phyloP scores from a whole-genome alignment of 164 flowering plant species.

The Santalum album region DNA sequence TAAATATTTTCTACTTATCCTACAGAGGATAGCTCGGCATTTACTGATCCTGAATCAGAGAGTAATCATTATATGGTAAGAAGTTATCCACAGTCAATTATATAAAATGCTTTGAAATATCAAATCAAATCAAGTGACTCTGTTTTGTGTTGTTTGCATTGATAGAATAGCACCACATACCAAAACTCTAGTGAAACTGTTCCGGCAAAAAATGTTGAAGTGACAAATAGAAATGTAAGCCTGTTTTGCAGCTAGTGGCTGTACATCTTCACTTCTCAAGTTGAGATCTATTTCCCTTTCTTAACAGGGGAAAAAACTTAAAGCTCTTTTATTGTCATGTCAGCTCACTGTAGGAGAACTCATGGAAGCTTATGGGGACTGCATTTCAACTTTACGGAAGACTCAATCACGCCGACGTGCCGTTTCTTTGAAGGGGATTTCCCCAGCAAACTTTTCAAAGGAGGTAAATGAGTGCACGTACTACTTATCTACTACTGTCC shows the following conservation, averaged over 20 bases:
- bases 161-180: slow-evolving; percentile 33
- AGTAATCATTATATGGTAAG: slow-evolving; percentile 33
- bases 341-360: slow-evolving; percentile 72
- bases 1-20: slow-evolving; percentile 9
- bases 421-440: slow-evolving; percentile 49
- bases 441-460: slow-evolving; percentile 78
- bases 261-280: neutral
- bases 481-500: too few species aligned
- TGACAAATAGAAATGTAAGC: slow-evolving; percentile 36
- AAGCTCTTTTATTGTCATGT: slow-evolving; percentile 3
- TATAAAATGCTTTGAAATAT: neutral
- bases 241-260: too few species aligned
- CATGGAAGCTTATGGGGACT: slow-evolving; percentile 60
- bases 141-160: neutral
- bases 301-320: neutral
- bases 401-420: slow-evolving; percentile 51
- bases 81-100: neutral
- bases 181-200: slow-evolving; percentile 11
- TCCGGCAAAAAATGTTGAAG: slow-evolving; percentile 17
- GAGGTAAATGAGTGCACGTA: slow-evolving; percentile 52
- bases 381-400: slow-evolving; percentile 54
- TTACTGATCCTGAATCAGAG: slow-evolving; percentile 31
- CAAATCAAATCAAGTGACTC: neutral
- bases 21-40: slow-evolving; percentile 32
- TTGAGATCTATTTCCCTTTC: neutral